phyloP scores from a whole-genome alignment of 1,284 basidiomycete species.

The Xerocomus tenax region DNA sequence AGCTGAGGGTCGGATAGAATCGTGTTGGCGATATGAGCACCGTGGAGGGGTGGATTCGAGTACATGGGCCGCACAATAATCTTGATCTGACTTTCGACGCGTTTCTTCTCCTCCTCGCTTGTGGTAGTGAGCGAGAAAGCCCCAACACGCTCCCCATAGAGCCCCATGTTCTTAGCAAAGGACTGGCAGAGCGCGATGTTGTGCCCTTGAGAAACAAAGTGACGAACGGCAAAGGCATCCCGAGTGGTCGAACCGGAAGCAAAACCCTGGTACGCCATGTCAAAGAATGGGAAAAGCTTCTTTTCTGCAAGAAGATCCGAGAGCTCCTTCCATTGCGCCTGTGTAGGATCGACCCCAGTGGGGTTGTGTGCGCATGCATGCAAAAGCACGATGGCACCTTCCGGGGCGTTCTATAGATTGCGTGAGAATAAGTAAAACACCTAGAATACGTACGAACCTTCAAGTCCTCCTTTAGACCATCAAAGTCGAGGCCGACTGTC shows the following conservation, averaged over 20 bases:
- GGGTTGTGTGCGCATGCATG: conserved; percentile 98
- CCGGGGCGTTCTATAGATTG: conserved; percentile 55
- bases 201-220: conserved; percentile 87
- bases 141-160: conserved; percentile 95
- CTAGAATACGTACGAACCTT: conserved; percentile 41
- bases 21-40: conserved; percentile 82
- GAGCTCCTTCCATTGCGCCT: conserved; percentile 88
- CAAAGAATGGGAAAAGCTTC: conserved; percentile 87
- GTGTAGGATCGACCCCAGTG: conserved; percentile 93
- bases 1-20: conserved; percentile 74
- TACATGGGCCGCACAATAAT: conserved; percentile 96
- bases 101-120: conserved; percentile 75
- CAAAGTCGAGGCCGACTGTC: conserved; percentile 90
- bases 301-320: conserved; percentile 83
- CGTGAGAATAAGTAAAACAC: not conserved
- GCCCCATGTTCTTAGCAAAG: conserved; percentile 99
- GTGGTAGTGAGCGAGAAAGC: conserved; percentile 81
- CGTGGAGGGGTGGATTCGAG: conserved; percentile 96
- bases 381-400: conserved; percentile 73
- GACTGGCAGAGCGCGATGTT: conserved; percentile 84
- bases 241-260: conserved; percentile 82
- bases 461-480: conserved; percentile 82
- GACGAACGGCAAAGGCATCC: conserved; percentile 91
- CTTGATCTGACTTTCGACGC: conserved; percentile 90
- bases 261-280: conserved; percentile 97